phyloP scores from a whole-genome alignment of 441 rosid species.

The Bruguiera hainesii region DNA sequence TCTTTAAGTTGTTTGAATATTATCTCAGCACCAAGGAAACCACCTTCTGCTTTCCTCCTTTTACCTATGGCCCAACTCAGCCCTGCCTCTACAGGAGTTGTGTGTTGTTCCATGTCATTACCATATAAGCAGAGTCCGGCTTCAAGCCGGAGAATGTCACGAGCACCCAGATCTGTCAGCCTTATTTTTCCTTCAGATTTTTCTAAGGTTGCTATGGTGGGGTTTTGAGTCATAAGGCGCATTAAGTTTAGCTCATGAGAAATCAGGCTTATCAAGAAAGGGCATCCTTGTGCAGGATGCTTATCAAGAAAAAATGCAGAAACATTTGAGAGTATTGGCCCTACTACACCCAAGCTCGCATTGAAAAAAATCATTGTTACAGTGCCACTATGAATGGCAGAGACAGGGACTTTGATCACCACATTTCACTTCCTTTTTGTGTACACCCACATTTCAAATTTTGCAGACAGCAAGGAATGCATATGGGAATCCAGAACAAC shows the following conservation, averaged over 20 bases:
- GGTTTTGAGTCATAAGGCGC: not conserved
- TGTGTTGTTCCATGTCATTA: constrained; percentile 95
- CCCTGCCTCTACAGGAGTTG: constrained; percentile 87
- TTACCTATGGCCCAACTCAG: constrained; percentile 97
- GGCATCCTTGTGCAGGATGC: not conserved
- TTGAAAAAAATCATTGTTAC: not conserved
- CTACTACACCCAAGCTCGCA: not conserved
- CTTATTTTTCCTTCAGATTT: constrained; percentile 87
- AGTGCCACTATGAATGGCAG: not conserved
- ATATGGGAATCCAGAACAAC: too few relatives aligned
- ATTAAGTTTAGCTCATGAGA: not conserved
- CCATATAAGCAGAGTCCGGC: constrained; percentile 92
- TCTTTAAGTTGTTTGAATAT: constrained; percentile 84
- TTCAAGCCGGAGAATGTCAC: constrained; percentile 95
- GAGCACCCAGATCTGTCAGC: constrained; percentile 90
- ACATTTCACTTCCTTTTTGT: too few relatives aligned
- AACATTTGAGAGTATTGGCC: not conserved
- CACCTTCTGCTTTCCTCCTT: constrained; percentile 89
- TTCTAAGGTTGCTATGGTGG: constrained; percentile 69
- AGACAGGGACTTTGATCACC: not conserved
- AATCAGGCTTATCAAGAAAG: not conserved
- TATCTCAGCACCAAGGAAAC: constrained; percentile 81
- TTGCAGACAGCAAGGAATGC: not conserved
- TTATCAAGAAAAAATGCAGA: not conserved
- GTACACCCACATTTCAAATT: not conserved